These are phyloP conservation scores for Grosmannia clavigera DNA, from an alignment of 2,329 filamentous ascomycete genomes.

Conservation along the genomic window DNA sequence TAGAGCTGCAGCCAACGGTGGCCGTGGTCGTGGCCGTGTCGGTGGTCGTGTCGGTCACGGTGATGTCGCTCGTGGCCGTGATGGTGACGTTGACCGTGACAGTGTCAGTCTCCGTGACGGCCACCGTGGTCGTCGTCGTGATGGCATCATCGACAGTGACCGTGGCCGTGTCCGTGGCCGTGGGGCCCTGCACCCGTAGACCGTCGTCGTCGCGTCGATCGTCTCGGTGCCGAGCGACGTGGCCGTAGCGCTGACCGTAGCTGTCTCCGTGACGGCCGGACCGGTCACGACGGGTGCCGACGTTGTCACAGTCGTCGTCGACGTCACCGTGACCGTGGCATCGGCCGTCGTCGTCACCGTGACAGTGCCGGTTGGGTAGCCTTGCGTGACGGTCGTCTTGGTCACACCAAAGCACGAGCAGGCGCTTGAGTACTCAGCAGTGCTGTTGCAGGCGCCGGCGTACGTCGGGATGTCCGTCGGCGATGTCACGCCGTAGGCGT, in stretches of 20 bases:
- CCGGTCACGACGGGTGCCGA: not conserved
- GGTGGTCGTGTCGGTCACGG: not conserved
- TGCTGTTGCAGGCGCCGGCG: constrained; percentile 14
- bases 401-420: constrained; percentile 18
- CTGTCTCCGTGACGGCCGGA: not conserved
- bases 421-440: constrained; percentile 14
- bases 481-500: not conserved
- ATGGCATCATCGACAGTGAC: not conserved
- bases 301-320: not conserved
- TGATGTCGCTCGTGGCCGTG: not conserved
- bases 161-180: not conserved
- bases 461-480: constrained; percentile 12
- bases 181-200: not conserved
- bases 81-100: not conserved
- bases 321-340: not conserved
- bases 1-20: not conserved
- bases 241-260: not conserved
- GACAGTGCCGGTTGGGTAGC: not conserved
- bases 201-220: not conserved
- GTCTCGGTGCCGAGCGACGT: not conserved
- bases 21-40: not conserved
- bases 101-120: not conserved
- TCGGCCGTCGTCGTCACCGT: not conserved
- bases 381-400: constrained; percentile 3
- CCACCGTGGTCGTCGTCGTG: not conserved